These are phyloP conservation scores for Syzygium jambos DNA, from an alignment of 345 rosid species.

Conservation along the genomic window DNA sequence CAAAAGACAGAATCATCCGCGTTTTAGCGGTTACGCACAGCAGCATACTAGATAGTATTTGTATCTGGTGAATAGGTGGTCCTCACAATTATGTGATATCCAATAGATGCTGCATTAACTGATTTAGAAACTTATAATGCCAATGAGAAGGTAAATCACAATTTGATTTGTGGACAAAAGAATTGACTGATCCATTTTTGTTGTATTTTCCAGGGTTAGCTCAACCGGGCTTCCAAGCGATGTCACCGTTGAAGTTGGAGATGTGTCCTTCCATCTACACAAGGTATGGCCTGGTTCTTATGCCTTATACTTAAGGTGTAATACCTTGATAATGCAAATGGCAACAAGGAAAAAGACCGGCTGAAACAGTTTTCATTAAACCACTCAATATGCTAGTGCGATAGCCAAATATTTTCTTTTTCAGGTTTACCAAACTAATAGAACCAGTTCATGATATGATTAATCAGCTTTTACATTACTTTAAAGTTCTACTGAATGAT, in stretches of 20 bases:
- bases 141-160: background rate
- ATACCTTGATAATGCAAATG: background rate
- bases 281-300: conserved; percentile 33
- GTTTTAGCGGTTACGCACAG: background rate
- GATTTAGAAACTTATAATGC: background rate
- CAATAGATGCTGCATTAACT: background rate
- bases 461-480: background rate
- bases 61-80: background rate
- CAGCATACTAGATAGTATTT: background rate
- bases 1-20: background rate
- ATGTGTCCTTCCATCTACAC: conserved; percentile 67
- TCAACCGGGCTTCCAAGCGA: conserved; percentile 84
- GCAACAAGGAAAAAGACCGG: background rate
- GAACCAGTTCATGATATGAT: background rate
- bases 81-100: background rate
- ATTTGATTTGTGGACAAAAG: background rate
- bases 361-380: background rate
- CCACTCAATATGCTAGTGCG: background rate
- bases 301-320: background rate
- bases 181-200: background rate
- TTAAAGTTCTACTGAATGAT: background rate
- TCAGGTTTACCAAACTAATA: background rate
- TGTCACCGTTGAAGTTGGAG: conserved; percentile 59
- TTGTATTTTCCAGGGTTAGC: conserved; percentile 42
- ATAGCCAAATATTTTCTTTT: background rate